These are phyloP conservation scores for Parathielavia hyrcaniae DNA, from an alignment of 495 filamentous ascomycete genomes.

Conservation along the genomic window DNA sequence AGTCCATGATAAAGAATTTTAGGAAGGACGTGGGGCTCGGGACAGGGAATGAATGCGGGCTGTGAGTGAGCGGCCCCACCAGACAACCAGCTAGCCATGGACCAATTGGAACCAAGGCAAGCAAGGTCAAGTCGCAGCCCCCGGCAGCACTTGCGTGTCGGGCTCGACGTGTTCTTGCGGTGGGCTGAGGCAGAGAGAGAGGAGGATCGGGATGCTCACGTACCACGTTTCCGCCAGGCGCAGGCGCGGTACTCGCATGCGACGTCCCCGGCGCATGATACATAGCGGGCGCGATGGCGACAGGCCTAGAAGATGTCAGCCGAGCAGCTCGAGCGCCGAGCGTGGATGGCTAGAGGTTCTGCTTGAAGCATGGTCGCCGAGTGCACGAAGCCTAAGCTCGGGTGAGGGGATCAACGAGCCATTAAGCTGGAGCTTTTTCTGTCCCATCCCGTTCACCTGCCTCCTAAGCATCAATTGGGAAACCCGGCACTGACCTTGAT, in stretches of 20 bases:
- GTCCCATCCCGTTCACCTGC: neutral
- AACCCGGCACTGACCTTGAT: conserved; percentile 50
- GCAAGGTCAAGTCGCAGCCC: neutral
- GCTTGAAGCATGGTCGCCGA: too few relatives aligned
- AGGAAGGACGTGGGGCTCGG: conserved; percentile 15
- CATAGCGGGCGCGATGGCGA: conserved; percentile 30
- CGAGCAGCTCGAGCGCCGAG: neutral
- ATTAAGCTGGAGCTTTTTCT: too few relatives aligned
- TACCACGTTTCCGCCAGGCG: conserved; percentile 61
- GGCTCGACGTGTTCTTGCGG: too few relatives aligned
- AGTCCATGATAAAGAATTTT: conserved; percentile 36
- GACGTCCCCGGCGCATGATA: conserved; percentile 53
- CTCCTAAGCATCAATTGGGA: neutral
- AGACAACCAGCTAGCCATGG: neutral
- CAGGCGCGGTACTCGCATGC: conserved; percentile 60
- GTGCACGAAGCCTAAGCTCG: too few relatives aligned
- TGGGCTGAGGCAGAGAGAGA: neutral
- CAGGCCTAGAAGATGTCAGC: conserved; percentile 23
- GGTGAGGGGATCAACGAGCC: too few relatives aligned
- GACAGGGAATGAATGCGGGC: conserved; percentile 9
- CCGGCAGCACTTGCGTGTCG: too few relatives aligned
- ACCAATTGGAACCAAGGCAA: neutral
- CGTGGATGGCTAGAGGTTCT: neutral
- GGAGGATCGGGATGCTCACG: conserved; percentile 30
- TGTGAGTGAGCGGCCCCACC: too few relatives aligned